These are phyloP conservation scores for Malassezia brasiliensis DNA, from an alignment of 1,284 basidiomycete genomes.

Conservation along the genomic window DNA sequence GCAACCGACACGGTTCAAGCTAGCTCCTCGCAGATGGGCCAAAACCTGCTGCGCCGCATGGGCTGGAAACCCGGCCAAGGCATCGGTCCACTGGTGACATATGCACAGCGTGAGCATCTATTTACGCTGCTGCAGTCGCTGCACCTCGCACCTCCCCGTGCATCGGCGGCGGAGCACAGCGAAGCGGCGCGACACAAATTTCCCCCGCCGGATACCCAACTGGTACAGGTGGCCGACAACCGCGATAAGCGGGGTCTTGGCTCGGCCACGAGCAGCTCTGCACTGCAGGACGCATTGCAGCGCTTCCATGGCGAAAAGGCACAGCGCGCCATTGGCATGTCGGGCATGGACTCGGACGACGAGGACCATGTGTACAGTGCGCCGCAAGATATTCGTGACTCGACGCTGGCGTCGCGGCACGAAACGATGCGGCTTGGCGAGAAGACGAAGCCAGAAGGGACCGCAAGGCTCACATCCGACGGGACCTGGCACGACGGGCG, in stretches of 20 bases:
- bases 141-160: not conserved
- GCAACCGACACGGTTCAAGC: not conserved
- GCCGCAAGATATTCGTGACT: constrained; percentile 18
- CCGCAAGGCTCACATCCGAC: not conserved
- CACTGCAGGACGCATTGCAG: constrained; percentile 51
- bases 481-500: constrained; percentile 62
- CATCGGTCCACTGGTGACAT: constrained; percentile 77
- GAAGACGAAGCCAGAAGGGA: not conserved
- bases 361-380: constrained; percentile 25
- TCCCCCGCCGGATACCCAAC: constrained; percentile 67
- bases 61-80: constrained; percentile 89
- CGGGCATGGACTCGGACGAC: constrained; percentile 61
- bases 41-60: constrained; percentile 73
- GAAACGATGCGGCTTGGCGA: not conserved
- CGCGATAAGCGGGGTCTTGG: constrained; percentile 71
- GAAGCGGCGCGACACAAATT: constrained; percentile 73
- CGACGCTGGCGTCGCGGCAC: constrained; percentile 12
- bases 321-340: constrained; percentile 58
- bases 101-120: constrained; percentile 59
- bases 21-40: constrained; percentile 17
- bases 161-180: constrained; percentile 1
- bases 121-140: constrained; percentile 7
- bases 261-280: constrained; percentile 57
- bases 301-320: constrained; percentile 51
- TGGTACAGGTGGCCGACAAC: constrained; percentile 60